Evolutionary conservation across 2,329 filamentous ascomycete genomes (phyloP), one percentile per base, ranked within the genome.

Genomic region (Eurotiales sp.): DNA sequence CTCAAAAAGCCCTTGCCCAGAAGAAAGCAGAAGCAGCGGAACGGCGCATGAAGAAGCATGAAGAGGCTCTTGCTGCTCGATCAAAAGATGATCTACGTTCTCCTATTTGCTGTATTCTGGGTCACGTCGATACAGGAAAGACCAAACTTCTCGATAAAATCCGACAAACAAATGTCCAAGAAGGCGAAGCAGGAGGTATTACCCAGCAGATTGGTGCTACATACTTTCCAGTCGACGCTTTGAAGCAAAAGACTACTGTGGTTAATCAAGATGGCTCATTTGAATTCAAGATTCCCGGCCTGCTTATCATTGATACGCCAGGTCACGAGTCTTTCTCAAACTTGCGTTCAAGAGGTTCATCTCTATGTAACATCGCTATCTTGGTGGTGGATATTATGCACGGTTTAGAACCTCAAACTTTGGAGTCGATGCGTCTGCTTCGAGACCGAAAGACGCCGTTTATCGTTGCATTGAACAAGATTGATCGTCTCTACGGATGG

Each of bases 321-420:
- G 93, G 93, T 77, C 93, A 99, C 90, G 93, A 99, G 83, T 99
- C 93, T 65, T 99, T 99, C 83, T 96, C 92, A 57, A 99, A 99
- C 75, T 76, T 99, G 59, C 88, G 95, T 65, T 96, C 92, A 60
- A 85, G 95, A 75, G 93, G 93, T 75, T 97, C 93, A 36, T 97
- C 91, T 12, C 88, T 99, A 53, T 99, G 95, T 74, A 99, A 99
- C 78, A 99, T 99, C 74, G 93, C 93, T 63, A 99, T 99, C 68
- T 78, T 99, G 59, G 95, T 99, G 37, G 92, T 99, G 61, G 93
- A 99, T 77, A 99, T 99, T 65, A 97, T 99, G 93, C 93, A 99
- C 82, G 95, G 95, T 68, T 82, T 99, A 42, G 93, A 99, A 73
- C 92, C 87, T 15, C 93, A 99, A 73, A 99, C 93, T 14, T 80